Percentiles rank a stretch among this genome's conserved stretches.
phyloP scores from a whole-genome alignment of 139 green algal species.

The Chlamydomonas urium region DNA sequence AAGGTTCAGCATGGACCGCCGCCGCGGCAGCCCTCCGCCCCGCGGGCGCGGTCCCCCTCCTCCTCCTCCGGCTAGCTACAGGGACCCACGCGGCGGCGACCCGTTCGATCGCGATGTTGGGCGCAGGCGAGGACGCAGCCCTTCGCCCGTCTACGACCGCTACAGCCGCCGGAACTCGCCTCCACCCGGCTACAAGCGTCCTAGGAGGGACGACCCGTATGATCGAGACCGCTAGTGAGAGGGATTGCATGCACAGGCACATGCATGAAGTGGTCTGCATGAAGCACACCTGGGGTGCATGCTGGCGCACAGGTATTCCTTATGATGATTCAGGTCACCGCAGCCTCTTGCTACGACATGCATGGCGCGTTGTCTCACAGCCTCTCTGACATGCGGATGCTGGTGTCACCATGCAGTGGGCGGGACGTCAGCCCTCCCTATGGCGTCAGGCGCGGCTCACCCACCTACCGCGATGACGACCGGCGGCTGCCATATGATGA shows the following conservation, averaged over 20 bases:
- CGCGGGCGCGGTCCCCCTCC: neutral
- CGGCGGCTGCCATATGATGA: neutral
- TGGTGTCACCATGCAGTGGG: neutral
- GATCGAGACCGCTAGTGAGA: neutral
- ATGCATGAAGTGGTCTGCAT: neutral
- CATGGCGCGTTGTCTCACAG: too few relatives aligned
- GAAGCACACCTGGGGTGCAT: neutral
- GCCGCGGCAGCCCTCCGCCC: slow-evolving; percentile 4
- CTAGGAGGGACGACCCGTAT: neutral
- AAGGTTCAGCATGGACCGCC: slow-evolving; percentile 8
- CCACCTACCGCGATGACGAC: neutral
- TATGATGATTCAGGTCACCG: too few relatives aligned
- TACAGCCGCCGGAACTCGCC: slow-evolving; percentile 3
- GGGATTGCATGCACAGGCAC: neutral
- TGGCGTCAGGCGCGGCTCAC: slow-evolving; percentile 11
- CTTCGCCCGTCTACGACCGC: slow-evolving; percentile 8
- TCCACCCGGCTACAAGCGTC: neutral
- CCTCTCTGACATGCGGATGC: neutral
- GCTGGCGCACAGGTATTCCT: too few relatives aligned
- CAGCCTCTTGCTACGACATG: too few relatives aligned
- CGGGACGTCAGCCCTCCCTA: slow-evolving; percentile 5
- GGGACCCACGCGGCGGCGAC: slow-evolving; percentile 13
- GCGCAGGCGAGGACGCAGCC: neutral
- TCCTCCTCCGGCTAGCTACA: neutral
- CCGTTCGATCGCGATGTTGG: neutral